phyloP scores from a whole-genome alignment of 2,329 filamentous ascomycete species.

The Chaetomium sp. region DNA sequence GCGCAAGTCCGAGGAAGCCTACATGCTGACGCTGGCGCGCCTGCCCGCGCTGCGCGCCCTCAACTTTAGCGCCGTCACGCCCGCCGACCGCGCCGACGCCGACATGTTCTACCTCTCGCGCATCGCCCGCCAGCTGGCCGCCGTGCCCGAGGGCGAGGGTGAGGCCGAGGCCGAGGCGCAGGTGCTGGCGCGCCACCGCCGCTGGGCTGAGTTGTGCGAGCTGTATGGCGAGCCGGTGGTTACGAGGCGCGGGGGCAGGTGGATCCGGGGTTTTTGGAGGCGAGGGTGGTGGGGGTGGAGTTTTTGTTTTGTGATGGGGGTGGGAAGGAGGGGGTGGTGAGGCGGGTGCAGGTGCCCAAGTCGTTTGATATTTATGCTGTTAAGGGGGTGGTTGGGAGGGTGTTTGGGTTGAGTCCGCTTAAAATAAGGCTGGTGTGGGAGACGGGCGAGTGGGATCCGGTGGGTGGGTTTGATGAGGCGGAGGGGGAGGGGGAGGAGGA shows the following conservation, averaged over 20 bases:
- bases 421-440: conserved; percentile 75
- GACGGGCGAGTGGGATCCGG: conserved; percentile 87
- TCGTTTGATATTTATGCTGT: conserved; percentile 80
- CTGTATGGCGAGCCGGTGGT: conserved; percentile 73
- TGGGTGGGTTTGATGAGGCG: conserved; percentile 60
- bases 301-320: conserved; percentile 47
- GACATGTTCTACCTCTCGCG: conserved; percentile 91
- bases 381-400: conserved; percentile 72
- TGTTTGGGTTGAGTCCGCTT: conserved; percentile 68
- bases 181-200: conserved; percentile 66
- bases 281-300: conserved; percentile 69
- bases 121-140: conserved; percentile 74
- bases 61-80: conserved; percentile 72
- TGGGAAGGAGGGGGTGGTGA: conserved; percentile 1
- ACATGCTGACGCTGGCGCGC: conserved; percentile 84
- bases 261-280: conserved; percentile 80
- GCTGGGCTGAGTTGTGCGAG: conserved; percentile 73
- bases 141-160: conserved; percentile 50
- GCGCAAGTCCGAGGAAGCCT: conserved; percentile 72
- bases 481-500: conserved; percentile 58
- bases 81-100: conserved; percentile 78
- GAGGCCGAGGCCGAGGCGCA: conserved; percentile 51
- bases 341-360: conserved; percentile 64
- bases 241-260: conserved; percentile 54
- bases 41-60: conserved; percentile 67